Evolutionary conservation across 2,329 filamentous ascomycete species (phyloP), one percentile per base, ranked within the genome.

Genomic region (Alternaria sp.): DNA sequence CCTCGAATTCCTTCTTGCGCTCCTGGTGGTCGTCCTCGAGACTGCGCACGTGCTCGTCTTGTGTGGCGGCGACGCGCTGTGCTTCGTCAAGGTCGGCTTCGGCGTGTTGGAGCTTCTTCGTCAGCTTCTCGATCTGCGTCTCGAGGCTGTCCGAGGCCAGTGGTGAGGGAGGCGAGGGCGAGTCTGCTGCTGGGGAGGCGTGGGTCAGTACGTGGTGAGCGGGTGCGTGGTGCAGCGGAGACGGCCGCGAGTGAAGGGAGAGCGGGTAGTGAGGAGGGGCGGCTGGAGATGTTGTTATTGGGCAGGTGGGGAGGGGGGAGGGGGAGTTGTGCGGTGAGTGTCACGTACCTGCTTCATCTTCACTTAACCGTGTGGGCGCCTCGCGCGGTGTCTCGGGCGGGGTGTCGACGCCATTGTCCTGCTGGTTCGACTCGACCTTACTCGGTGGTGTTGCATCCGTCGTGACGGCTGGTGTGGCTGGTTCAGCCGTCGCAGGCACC

Each of bases 61-160:
- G 69, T 34, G 68, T 65, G 34, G 66, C 59, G 1, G 74, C 70
- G 31, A 73, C 61, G 41, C 65, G 69, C 44, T 73, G 69, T 3
- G 76, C 74, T 49, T 78, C 75, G 39, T 70, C 67, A 36, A 78
- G 72, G 55, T 78, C 71, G 31, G 63, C 45, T 56, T 75, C 62
- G 39, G 66, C 60, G 50, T 68, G 68, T 5, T 67, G 61, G 14
- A 77, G 72, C 65, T 73, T 69, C 56, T 65, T 69, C 60, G 69
- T 66, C 17, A 77, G 70, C 61, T 75, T 75, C 49, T 72, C 66
- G 40, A 76, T 61, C 56, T 75, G 65, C 6, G 70, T 67, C 26
- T 72, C 67, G 51, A 68, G 64, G 34, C 71, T 59, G 60, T 77
- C 74, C 33, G 73, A 66, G 29, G 60, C 63, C 34, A 58, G 61